Evolutionary conservation across 208 protist species (phyloP), one percentile per base, ranked within the genome.

Genomic region (Trypanosoma brucei): DNA sequence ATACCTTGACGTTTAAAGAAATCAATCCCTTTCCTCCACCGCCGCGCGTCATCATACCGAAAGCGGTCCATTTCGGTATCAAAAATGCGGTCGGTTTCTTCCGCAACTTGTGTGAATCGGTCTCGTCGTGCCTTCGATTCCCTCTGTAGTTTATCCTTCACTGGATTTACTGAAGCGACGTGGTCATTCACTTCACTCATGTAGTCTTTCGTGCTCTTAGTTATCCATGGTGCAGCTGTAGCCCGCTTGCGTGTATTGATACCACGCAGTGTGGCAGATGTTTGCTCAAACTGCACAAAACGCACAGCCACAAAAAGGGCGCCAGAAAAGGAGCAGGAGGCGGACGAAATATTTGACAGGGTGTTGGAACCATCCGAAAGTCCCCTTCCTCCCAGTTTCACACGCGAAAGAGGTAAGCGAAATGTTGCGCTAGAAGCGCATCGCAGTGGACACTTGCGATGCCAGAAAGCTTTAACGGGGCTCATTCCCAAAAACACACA

Each of bases 191-290:
- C 76, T 68, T 94, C 88, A 31, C 61, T 76, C 71, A 90, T 85
- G 71, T 94, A 94, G 60, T 94, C 88, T 71, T 90, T 91, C 35
- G 88, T 94, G 61, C 84, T 91, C 71, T 90, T 91, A 36, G 83
- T 88, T 55, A 90, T 83, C 88, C 88, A 94, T 34, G 71, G 72
- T n/a, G 64, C 56, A 2, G 72, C 9, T 1, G 72, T 73, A 42
- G 57, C 72, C 13, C 66, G 69, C 13, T 81, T 78, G 31, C 63
- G 64, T 57, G 73, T 86, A 72, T 94, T 94, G 33, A 93, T 75
- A 30, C 86, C 83, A n/a, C 62, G 38, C 48, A 89, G 36, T 34
- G 83, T 91, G 6, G 82, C 78, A 31, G 76, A 85, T 3, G 81
- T 87, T 33, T 91, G 83, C 55, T 91, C 79, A 49, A 78, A 93